Base-by-base conservation (phyloP, 805 yeast genomes). In the Vanderwaltozyma tropicalis region DNA sequence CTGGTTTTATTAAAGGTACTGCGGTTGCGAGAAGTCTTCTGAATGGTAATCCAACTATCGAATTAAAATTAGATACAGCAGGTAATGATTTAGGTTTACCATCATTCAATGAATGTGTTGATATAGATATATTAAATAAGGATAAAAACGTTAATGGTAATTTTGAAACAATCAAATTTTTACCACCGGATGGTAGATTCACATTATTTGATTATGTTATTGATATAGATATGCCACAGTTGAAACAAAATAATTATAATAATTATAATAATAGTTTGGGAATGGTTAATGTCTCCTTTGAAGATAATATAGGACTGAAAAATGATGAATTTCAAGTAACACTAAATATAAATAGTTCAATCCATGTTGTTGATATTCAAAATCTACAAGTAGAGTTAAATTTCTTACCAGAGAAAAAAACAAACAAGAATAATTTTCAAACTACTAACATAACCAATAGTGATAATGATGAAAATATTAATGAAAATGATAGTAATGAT, bases 121-220 rank as follows among this genome's bases (percentile, higher is more conserved):
- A 77, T 32, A 46, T 69, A 1, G 68, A 65, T 10, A 59, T 28
- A 3, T 20, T 14, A 24, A 24, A 5, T 14, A 21, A 19, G 6
- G 29, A 36, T 21, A 28, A 39, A 19, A 29, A 41, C 13, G 22
- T 14, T 5, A 27, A 8, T 10, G 14, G 14, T 3, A 18, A 13
- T 17, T 18, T 15, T 11, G 18, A 39, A 15, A 35, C 30, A 0
- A 53, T 87, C 24, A 66, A 76, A 14, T 85, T 89, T 50, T 69
- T 82, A 15, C 98, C 97, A 5, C 95, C 97, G 0, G 96, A 89
- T 58, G 96, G 94, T 6, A 69, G 64, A 41, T 74, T 76, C 29
- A 64, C 68, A 3, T 53, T 88, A 17, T 71, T 79, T 69, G 59
- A 72, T 9, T 88, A 88, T 57, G 66, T 71, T 5, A 56, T 82